These are phyloP conservation scores for Verticillium dahliae DNA, from an alignment of 2,329 filamentous ascomycete species.

Conservation along the genomic window DNA sequence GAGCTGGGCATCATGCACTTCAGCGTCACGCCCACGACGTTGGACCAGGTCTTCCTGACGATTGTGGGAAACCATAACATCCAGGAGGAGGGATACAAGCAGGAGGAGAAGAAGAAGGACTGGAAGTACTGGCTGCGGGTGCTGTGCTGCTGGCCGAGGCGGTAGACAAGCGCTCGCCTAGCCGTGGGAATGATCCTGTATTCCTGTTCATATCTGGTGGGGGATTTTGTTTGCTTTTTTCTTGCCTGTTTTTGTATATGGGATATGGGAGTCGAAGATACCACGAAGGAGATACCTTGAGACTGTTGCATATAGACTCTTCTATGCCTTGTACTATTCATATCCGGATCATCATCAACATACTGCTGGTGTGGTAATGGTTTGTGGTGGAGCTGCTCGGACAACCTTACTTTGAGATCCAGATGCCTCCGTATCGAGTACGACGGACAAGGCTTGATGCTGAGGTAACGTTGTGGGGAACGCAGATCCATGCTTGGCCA, in stretches of 20 bases:
- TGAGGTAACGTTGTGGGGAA: too few species aligned
- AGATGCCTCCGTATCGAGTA: too few species aligned
- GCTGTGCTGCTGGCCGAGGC: neutral
- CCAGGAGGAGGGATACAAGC: slow-evolving; percentile 58
- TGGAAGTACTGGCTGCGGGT: neutral
- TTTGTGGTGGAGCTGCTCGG: too few species aligned
- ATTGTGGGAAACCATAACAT: slow-evolving; percentile 79
- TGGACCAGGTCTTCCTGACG: slow-evolving; percentile 84
- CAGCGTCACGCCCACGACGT: slow-evolving; percentile 76
- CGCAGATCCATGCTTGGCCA: neutral
- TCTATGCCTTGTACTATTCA: neutral
- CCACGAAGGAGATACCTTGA: neutral
- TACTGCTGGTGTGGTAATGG: too few species aligned
- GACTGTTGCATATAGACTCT: neutral
- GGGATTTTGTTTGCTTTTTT: neutral
- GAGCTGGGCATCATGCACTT: slow-evolving; percentile 75
- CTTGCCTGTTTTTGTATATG: neutral
- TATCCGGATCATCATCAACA: too few species aligned
- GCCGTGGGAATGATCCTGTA: too few species aligned
- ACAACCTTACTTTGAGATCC: too few species aligned
- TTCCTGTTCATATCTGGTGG: too few species aligned
- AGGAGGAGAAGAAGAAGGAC: neutral
- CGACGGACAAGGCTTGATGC: too few species aligned
- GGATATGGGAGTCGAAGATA: neutral
- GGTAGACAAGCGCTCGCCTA: neutral